Conservation (phyloP, 2,329 filamentous ascomycete species). For the Phialophora macrospora region DNA sequence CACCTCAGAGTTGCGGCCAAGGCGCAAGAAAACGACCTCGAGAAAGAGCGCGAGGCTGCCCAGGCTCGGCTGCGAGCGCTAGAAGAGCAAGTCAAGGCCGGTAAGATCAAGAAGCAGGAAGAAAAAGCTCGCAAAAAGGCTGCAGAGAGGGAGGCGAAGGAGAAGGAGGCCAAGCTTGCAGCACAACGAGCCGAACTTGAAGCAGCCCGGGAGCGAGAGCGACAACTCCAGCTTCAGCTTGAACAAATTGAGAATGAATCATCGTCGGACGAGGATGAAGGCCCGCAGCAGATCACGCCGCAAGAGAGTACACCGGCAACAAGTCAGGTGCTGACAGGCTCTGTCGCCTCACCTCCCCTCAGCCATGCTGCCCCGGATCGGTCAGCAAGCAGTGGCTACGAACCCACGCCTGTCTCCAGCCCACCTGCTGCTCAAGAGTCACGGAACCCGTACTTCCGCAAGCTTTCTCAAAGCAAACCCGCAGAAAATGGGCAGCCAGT, state of each 20-base stretch:
- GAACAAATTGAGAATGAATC: slow-evolving; percentile 79
- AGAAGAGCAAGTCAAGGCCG: slow-evolving; percentile 90
- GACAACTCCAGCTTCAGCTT: slow-evolving; percentile 85
- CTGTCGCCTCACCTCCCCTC: slow-evolving; percentile 42
- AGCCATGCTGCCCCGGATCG: slow-evolving; percentile 41
- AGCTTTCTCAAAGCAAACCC: slow-evolving; percentile 77
- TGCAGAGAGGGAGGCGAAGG: slow-evolving; percentile 80
- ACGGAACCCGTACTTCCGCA: slow-evolving; percentile 93
- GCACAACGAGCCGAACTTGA: slow-evolving; percentile 90
- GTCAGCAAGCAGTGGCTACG: slow-evolving; percentile 57
- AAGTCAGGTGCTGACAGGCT: slow-evolving; percentile 57
- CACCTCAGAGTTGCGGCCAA: slow-evolving; percentile 69
- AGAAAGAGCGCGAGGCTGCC: slow-evolving; percentile 77
- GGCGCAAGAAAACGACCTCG: slow-evolving; percentile 78
- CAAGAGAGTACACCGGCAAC: slow-evolving; percentile 64
- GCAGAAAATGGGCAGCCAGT: slow-evolving; percentile 52
- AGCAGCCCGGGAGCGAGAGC: slow-evolving; percentile 84
- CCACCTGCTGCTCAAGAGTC: slow-evolving; percentile 69
- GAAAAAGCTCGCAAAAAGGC: slow-evolving; percentile 93
- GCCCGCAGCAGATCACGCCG: slow-evolving; percentile 70
- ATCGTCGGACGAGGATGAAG: slow-evolving; percentile 73
- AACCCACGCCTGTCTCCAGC: slow-evolving; percentile 56
- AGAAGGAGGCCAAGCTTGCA: slow-evolving; percentile 83
- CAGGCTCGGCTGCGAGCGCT: slow-evolving; percentile 83
- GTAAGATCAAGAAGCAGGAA: slow-evolving; percentile 94